phyloP scores from a whole-genome alignment of 768 basidiomycete genomes.

The Lactarius trivialis region DNA sequence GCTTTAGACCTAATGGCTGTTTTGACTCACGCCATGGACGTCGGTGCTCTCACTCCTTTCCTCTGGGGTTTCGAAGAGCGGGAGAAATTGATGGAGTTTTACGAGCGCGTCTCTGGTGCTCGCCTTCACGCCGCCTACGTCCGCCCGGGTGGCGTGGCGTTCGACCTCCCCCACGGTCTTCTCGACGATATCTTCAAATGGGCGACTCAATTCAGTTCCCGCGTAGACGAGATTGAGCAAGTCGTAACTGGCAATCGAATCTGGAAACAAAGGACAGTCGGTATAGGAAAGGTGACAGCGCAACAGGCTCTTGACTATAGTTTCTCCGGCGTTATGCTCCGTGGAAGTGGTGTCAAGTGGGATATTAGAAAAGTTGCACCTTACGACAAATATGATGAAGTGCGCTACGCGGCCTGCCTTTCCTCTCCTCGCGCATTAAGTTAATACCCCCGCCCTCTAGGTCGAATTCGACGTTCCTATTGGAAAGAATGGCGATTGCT shows the following conservation, averaged over 20 bases:
- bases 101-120: constrained; percentile 97
- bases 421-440: not conserved
- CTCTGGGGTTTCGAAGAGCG: constrained; percentile 99
- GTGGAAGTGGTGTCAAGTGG: constrained; percentile 92
- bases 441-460: constrained; percentile 31
- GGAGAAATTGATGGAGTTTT: constrained; percentile 99
- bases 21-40: constrained; percentile 93
- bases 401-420: constrained; percentile 26
- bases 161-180: constrained; percentile 97
- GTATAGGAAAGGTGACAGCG: constrained; percentile 84
- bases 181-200: constrained; percentile 97
- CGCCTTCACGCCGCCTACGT: constrained; percentile 98
- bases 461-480: constrained; percentile 98
- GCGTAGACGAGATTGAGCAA: constrained; percentile 97
- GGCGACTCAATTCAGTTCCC: constrained; percentile 87
- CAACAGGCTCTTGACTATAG: constrained; percentile 87
- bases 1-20: constrained; percentile 90
- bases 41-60: constrained; percentile 97
- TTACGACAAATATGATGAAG: constrained; percentile 96
- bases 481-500: constrained; percentile 95
- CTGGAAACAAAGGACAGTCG: constrained; percentile 94
- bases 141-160: constrained; percentile 95
- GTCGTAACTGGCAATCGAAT: constrained; percentile 96
- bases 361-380: constrained; percentile 87
- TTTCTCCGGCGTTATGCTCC: constrained; percentile 95